Percentiles rank a stretch among this genome's conserved stretches.
phyloP scores from a whole-genome alignment of 2,329 filamentous ascomycete species.

The Bipolaris bicolor region DNA sequence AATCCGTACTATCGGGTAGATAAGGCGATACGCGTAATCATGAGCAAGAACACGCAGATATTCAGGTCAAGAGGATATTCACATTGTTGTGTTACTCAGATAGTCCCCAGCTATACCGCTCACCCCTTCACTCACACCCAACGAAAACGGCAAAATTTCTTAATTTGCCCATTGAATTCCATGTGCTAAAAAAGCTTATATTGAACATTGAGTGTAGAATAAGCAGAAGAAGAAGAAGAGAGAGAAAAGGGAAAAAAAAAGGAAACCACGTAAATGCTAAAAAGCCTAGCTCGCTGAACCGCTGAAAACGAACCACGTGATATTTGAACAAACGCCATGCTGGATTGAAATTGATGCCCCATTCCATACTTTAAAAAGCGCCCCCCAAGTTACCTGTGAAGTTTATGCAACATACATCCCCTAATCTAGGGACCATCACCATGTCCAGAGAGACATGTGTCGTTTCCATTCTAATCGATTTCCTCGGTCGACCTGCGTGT shows the following conservation, averaged over 20 bases:
- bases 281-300: slow-evolving; percentile 23
- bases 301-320: slow-evolving; percentile 12
- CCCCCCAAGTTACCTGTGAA: slow-evolving; percentile 7
- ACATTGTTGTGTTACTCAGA: no score
- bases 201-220: not conserved
- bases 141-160: no score
- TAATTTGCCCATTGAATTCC: not conserved
- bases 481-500: not conserved
- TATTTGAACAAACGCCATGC: slow-evolving; percentile 18
- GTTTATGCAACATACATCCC: slow-evolving; percentile 19
- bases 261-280: slow-evolving; percentile 12
- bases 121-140: no score
- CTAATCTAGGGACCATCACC: not conserved
- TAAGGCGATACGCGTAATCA: no score
- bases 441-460: slow-evolving; percentile 1
- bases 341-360: slow-evolving; percentile 8
- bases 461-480: not conserved
- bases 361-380: slow-evolving; percentile 8
- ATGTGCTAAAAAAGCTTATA: not conserved
- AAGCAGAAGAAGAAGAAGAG: not conserved
- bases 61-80: no score
- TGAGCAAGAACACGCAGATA: no score
- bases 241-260: not conserved
- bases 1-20: no score
- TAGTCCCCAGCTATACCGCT: no score